Conservation (phyloP, 2,329 filamentous ascomycete genomes). For the Beauveria australis region DNA sequence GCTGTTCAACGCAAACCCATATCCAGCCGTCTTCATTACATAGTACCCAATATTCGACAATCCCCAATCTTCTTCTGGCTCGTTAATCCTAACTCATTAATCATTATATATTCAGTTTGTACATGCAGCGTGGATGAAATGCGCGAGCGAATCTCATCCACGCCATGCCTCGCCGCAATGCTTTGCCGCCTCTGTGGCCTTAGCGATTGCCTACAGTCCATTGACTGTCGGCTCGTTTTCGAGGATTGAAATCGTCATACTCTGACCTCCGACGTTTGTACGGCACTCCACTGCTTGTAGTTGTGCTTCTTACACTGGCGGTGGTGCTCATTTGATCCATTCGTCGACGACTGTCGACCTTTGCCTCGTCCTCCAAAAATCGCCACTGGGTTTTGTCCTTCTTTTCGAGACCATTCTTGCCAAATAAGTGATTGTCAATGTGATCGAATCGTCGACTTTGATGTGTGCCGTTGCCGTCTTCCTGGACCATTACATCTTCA, state of each 20-base stretch:
- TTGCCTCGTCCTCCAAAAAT: constrained; percentile 22
- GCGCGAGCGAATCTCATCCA: too few relatives aligned
- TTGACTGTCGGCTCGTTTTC: constrained; percentile 3
- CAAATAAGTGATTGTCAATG: constrained; percentile 64
- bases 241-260: background rate
- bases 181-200: background rate
- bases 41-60: background rate
- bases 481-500: constrained; percentile 23
- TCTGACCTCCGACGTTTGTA: constrained; percentile 2
- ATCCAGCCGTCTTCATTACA: background rate
- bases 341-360: background rate
- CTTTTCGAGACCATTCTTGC: constrained; percentile 31
- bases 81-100: background rate
- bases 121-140: background rate
- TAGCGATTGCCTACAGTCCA: background rate
- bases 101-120: background rate
- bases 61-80: background rate
- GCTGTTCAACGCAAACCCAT: background rate
- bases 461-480: constrained; percentile 22
- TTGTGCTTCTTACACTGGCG: background rate
- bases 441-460: constrained; percentile 57
- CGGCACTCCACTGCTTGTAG: background rate
- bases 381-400: constrained; percentile 50
- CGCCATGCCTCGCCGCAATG: background rate
- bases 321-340: background rate